These are phyloP conservation scores for Zychaea mexicana DNA, from an alignment of 371 early-diverging fungal species.

Conservation along the genomic window DNA sequence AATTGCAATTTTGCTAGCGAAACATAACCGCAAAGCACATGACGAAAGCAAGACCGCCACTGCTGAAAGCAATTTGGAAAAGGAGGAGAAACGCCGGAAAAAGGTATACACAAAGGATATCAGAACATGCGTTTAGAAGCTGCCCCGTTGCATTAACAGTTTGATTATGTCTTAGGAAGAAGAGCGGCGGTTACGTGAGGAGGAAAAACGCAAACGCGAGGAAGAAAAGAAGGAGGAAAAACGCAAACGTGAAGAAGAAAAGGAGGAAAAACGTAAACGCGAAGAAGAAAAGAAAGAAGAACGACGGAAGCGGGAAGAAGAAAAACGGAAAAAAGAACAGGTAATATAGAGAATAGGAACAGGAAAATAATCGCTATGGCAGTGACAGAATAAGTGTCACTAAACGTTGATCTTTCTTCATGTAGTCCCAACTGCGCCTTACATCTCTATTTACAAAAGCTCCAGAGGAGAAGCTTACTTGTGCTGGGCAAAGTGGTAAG, in stretches of 20 bases:
- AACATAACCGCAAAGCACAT: slow-evolving; percentile 17
- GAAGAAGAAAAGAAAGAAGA: slow-evolving; percentile 48
- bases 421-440: slow-evolving; percentile 43
- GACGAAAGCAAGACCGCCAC: slow-evolving; percentile 11
- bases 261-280: slow-evolving; percentile 38
- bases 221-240: slow-evolving; percentile 19
- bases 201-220: slow-evolving; percentile 17
- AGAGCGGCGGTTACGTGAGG: slow-evolving; percentile 18
- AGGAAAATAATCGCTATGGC: not conserved
- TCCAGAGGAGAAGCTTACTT: slow-evolving; percentile 17
- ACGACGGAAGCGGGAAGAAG: slow-evolving; percentile 39
- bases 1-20: slow-evolving; percentile 16
- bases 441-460: slow-evolving; percentile 46
- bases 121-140: slow-evolving; percentile 4
- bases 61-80: slow-evolving; percentile 26
- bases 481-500: slow-evolving; percentile 2
- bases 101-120: slow-evolving; percentile 14
- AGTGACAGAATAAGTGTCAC: too few relatives aligned
- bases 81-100: slow-evolving; percentile 23
- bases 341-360: slow-evolving; percentile 8
- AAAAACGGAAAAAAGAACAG: slow-evolving; percentile 41
- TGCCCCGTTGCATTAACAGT: not conserved
- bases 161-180: slow-evolving; percentile 4
- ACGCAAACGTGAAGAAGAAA: slow-evolving; percentile 25
- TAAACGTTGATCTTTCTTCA: not conserved